phyloP scores from a whole-genome alignment of 148 eudicot species.

The Drosera capensis region DNA sequence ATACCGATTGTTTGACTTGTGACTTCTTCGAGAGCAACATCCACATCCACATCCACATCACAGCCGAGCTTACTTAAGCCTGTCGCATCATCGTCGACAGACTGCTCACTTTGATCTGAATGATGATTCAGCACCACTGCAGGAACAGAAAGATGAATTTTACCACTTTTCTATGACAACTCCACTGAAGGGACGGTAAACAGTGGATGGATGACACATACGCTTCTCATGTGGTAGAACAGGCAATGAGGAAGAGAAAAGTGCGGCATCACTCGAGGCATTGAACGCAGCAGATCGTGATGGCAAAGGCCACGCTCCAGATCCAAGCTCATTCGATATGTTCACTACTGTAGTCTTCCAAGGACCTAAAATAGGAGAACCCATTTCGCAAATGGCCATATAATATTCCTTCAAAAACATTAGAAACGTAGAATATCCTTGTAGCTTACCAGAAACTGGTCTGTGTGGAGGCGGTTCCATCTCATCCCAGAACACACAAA shows the following conservation, averaged over 20 bases:
- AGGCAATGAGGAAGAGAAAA: constrained; percentile 80
- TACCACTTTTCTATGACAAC: not conserved
- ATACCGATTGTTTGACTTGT: constrained; percentile 26
- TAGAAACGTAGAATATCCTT: not conserved
- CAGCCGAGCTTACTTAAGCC: constrained; percentile 22
- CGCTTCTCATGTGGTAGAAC: constrained; percentile 66
- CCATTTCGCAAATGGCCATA: constrained; percentile 1
- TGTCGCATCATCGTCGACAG: constrained; percentile 33
- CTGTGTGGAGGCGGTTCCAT: constrained; percentile 21
- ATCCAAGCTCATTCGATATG: constrained; percentile 24
- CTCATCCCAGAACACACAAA: constrained; percentile 14
- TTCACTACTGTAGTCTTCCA: constrained; percentile 18
- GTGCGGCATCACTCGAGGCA: constrained; percentile 38
- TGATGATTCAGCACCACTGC: constrained; percentile 38
- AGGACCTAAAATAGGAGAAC: constrained; percentile 18
- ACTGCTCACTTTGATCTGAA: constrained; percentile 20
- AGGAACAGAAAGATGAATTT: constrained; percentile 4
- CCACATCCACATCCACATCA: constrained; percentile 22
- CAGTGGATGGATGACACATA: constrained; percentile 15
- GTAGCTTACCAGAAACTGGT: constrained; percentile 18
- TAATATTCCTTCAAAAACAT: not conserved
- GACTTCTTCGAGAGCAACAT: constrained; percentile 32
- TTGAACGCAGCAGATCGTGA: constrained; percentile 21
- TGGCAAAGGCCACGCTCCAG: constrained; percentile 25
- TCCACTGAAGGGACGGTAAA: not conserved